A percentile compares a stretch with the other conserved stretches of the same genome.
phyloP scores from a whole-genome alignment of 257 asterid genomes.

The Capsicum pubescens region DNA sequence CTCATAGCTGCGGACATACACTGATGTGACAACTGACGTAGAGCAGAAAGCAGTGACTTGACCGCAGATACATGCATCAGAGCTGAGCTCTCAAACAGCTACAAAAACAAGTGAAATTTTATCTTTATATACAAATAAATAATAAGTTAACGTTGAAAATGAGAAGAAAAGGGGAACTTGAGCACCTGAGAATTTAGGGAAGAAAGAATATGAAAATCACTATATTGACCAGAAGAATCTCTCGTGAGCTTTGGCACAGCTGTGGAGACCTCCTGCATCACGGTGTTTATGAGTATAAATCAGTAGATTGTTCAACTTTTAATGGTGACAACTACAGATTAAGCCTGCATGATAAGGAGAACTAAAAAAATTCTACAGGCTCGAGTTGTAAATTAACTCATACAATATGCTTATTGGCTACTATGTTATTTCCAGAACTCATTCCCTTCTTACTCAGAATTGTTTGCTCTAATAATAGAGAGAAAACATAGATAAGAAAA shows the following conservation, averaged over 20 bases:
- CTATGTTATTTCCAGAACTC: not conserved
- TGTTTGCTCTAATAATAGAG: slow-evolving; percentile 9
- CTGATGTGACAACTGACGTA: slow-evolving; percentile 84
- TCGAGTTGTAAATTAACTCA: not conserved
- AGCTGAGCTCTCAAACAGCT: slow-evolving; percentile 98
- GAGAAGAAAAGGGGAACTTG: slow-evolving; percentile 25
- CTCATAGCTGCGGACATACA: slow-evolving; percentile 66
- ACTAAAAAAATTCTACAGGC: not conserved
- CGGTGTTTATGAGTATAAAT: slow-evolving; percentile 10
- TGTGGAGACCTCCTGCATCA: slow-evolving; percentile 79
- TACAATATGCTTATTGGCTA: not conserved
- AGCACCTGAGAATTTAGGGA: slow-evolving; percentile 89
- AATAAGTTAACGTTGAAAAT: slow-evolving; percentile 13
- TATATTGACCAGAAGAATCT: slow-evolving; percentile 91
- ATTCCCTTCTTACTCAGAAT: not conserved
- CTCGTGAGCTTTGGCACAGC: slow-evolving; percentile 81
- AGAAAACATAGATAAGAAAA: not conserved
- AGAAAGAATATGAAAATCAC: slow-evolving; percentile 94
- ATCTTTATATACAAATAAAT: not conserved
- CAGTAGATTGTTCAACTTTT: not conserved
- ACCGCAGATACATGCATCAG: slow-evolving; percentile 90
- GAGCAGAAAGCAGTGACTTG: slow-evolving; percentile 92
- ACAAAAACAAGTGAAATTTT: slow-evolving; percentile 23
- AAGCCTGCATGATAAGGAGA: not conserved
- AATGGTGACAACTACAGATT: not conserved